These are phyloP conservation scores for Cystoisospora suis DNA, from an alignment of 169 alveolate species.

Conservation along the genomic window DNA sequence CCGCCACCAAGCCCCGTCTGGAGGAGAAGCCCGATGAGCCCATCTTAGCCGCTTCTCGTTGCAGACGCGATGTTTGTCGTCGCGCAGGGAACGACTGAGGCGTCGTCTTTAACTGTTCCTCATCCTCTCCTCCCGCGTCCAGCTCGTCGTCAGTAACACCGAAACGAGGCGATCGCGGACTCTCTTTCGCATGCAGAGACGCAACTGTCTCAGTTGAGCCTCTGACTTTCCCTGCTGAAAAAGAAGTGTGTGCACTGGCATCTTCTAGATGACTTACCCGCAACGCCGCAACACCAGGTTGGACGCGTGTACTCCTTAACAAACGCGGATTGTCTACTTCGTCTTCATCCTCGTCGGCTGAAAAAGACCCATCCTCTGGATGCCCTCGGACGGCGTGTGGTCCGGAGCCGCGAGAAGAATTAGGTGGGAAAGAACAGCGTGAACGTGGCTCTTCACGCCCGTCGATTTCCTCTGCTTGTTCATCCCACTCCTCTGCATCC, in stretches of 20 bases:
- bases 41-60: background rate
- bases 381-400: too few relatives aligned
- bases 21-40: background rate
- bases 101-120: background rate
- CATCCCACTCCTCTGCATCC: too few relatives aligned
- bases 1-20: background rate
- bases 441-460: too few relatives aligned
- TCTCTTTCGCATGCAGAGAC: background rate
- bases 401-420: too few relatives aligned
- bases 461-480: too few relatives aligned
- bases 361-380: background rate
- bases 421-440: too few relatives aligned
- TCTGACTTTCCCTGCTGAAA: background rate
- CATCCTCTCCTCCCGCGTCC: background rate
- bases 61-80: background rate
- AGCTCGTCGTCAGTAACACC: conserved; percentile 1
- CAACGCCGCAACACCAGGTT: background rate
- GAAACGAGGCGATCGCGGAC: background rate
- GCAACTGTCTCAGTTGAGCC: too few relatives aligned
- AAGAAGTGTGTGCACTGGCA: background rate
- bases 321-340: background rate
- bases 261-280: background rate
- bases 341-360: background rate
- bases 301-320: background rate
- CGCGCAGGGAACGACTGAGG: background rate